Percentiles rank a stretch among this genome's conserved stretches.
These are phyloP conservation scores for Byssochlamys sp. DNA, from an alignment of 2,329 filamentous ascomycete genomes.

Conservation along the genomic window DNA sequence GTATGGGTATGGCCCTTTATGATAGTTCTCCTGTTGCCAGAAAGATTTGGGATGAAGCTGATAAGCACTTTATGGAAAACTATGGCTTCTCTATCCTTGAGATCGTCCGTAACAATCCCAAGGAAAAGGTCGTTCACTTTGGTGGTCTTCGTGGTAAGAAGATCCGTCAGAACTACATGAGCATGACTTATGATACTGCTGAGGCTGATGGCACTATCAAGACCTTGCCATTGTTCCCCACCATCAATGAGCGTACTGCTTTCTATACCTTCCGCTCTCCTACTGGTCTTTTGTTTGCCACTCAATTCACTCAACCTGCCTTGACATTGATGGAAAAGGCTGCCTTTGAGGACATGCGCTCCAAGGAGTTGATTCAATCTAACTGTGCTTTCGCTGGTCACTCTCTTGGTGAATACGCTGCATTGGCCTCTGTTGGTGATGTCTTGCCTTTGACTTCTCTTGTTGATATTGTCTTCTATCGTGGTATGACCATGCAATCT, in stretches of 20 bases:
- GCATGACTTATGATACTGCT: constrained; percentile 98
- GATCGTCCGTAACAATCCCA: constrained; percentile 98
- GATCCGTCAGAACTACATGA: constrained; percentile 98
- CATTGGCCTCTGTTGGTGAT: constrained; percentile 86
- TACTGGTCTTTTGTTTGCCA: constrained; percentile 86
- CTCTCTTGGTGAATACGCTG: constrained; percentile 96
- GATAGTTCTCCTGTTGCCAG: constrained; percentile 84
- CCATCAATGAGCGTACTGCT: constrained; percentile 80
- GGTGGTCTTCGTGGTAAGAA: constrained; percentile 93
- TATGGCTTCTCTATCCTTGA: constrained; percentile 98
- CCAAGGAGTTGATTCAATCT: constrained; percentile 87
- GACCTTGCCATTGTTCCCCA: constrained; percentile 99
- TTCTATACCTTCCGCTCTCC: constrained; percentile 97
- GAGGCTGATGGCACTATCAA: constrained; percentile 84
- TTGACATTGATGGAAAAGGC: constrained; percentile 99
- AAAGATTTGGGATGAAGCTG: constrained; percentile 94
- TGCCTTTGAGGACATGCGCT: constrained; percentile 96
- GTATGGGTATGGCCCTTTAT: constrained; percentile 99
- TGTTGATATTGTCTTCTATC: constrained; percentile 98
- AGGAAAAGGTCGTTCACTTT: constrained; percentile 96
- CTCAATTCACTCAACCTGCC: constrained; percentile 95
- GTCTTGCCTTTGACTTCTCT: constrained; percentile 99
- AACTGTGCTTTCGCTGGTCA: constrained; percentile 97
- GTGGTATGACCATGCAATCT: constrained; percentile 97
- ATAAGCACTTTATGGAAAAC: constrained; percentile 96